These are phyloP conservation scores for Aspergillus sp. DNA, from an alignment of 2,329 filamentous ascomycete species.

Conservation along the genomic window DNA sequence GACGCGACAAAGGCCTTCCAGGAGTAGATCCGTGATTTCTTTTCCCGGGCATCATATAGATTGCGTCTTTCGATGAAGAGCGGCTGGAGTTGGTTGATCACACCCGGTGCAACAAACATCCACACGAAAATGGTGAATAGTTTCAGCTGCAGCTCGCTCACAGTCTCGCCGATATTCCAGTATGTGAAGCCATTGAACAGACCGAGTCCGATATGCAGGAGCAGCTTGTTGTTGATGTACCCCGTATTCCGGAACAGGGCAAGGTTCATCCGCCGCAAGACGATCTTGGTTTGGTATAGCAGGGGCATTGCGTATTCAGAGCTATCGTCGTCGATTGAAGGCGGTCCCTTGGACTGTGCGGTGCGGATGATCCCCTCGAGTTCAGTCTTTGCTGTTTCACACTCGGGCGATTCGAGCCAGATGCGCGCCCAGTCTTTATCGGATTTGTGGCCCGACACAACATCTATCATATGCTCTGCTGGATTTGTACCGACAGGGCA, in stretches of 20 bases:
- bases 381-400: conserved; percentile 56
- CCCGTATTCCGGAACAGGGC: conserved; percentile 64
- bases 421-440: conserved; percentile 65
- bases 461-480: conserved; percentile 56
- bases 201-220: conserved; percentile 50
- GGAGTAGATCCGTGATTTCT: conserved; percentile 62
- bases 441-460: conserved; percentile 40
- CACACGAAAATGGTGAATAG: conserved; percentile 33
- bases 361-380: conserved; percentile 61
- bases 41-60: conserved; percentile 60
- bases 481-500: conserved; percentile 62
- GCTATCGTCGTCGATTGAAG: conserved; percentile 40
- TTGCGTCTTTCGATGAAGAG: conserved; percentile 59
- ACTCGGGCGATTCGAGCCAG: conserved; percentile 65
- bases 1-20: conserved; percentile 61
- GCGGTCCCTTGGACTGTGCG: conserved; percentile 33
- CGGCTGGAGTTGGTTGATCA: conserved; percentile 60
- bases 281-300: conserved; percentile 59
- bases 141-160: background rate
- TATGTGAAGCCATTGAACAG: conserved; percentile 56
- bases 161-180: conserved; percentile 39
- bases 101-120: conserved; percentile 61
- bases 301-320: conserved; percentile 64
- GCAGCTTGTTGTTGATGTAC: conserved; percentile 63
- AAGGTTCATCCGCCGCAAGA: conserved; percentile 66